Conservation (phyloP, 768 basidiomycete species). For the Pulveroboletus ravenelii region DNA sequence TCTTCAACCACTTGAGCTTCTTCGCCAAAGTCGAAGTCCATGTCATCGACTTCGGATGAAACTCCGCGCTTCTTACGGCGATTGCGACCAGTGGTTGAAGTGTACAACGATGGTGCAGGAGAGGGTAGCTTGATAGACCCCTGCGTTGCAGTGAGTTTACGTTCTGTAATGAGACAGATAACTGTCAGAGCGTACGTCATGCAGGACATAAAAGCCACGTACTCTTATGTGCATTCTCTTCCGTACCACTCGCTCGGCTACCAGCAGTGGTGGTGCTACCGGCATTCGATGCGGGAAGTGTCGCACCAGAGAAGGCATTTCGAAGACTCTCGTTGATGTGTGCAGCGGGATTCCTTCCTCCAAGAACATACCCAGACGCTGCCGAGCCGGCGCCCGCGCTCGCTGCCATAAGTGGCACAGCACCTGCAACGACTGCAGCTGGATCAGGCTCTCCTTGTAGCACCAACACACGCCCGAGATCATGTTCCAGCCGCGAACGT, state of each 20-base stretch:
- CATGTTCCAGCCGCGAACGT: conserved; percentile 43
- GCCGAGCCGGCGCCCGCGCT: conserved; percentile 6
- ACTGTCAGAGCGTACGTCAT: neutral
- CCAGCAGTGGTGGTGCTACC: conserved; percentile 4
- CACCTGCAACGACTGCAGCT: conserved; percentile 28
- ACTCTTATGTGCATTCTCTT: conserved; percentile 31
- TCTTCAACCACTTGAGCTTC: conserved; percentile 28
- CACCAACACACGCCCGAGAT: conserved; percentile 40
- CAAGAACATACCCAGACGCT: conserved; percentile 28
- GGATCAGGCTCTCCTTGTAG: conserved; percentile 42
- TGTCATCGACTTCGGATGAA: conserved; percentile 33
- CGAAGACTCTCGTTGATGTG: conserved; percentile 39
- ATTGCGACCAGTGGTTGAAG: conserved; percentile 27
- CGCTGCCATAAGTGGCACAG: conserved; percentile 21
- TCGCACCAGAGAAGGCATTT: conserved; percentile 31
- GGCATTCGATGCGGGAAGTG: conserved; percentile 17
- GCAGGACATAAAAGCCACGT: neutral
- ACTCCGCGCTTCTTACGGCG: conserved; percentile 34
- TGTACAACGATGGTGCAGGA: conserved; percentile 31
- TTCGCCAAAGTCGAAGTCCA: conserved; percentile 33
- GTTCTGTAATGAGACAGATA: conserved; percentile 17
- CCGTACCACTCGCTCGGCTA: conserved; percentile 15
- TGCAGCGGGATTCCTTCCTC: conserved; percentile 36
- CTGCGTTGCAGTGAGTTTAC: conserved; percentile 26
- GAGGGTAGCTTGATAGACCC: conserved; percentile 33